These are phyloP conservation scores for Metschnikowia kofuensis DNA, from an alignment of 805 yeast genomes.

Conservation along the genomic window DNA sequence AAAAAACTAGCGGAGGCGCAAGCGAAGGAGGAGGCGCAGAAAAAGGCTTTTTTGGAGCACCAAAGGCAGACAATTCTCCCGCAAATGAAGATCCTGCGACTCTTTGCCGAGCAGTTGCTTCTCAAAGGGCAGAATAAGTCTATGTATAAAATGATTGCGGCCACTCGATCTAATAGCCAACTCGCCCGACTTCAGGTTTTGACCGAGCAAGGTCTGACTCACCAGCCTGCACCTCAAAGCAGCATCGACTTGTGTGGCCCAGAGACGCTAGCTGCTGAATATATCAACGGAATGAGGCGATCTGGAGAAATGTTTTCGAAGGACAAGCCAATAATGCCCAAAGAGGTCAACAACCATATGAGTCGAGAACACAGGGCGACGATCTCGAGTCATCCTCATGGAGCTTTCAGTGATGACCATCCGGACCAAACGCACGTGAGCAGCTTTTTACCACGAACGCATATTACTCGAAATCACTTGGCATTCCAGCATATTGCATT, in stretches of 20 bases:
- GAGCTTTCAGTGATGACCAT: too few species aligned
- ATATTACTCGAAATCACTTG: not conserved
- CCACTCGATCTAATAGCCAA: not conserved
- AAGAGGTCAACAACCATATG: too few species aligned
- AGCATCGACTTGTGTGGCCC: constrained; percentile 7
- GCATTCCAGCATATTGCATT: not conserved
- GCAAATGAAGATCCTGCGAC: constrained; percentile 1
- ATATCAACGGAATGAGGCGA: constrained; percentile 1
- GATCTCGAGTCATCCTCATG: too few species aligned
- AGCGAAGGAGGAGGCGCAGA: not conserved
- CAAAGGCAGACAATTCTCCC: not conserved
- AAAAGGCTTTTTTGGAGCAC: not conserved
- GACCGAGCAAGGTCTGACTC: not conserved
- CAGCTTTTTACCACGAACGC: not conserved
- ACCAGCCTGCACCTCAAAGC: not conserved
- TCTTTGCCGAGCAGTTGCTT: constrained; percentile 1
- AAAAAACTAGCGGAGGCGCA: not conserved
- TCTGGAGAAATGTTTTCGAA: not conserved
- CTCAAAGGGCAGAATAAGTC: constrained; percentile 2
- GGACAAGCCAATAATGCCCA: too few species aligned
- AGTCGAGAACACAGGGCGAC: too few species aligned
- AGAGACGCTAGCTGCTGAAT: constrained; percentile 2
- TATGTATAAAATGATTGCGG: constrained; percentile 3
- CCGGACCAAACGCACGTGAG: too few species aligned
- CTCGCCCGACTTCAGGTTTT: too few species aligned